Percentiles rank a stretch among this genome's conserved stretches.
phyloP scores from a whole-genome alignment of 1,284 basidiomycete genomes.

The Leccinum angustisporum region DNA sequence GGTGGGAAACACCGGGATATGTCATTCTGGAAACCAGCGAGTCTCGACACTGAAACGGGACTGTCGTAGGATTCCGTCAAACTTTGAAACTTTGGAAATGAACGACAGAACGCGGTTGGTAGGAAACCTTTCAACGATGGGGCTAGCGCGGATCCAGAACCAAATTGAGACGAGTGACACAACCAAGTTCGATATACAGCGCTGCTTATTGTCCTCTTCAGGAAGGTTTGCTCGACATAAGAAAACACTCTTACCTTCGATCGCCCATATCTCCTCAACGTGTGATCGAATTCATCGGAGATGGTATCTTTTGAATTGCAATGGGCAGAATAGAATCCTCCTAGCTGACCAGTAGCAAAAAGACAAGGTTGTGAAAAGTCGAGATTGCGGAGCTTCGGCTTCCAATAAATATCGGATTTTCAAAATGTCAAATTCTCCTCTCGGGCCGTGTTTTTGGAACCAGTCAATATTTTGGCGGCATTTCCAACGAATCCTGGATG shows the following conservation, averaged over 20 bases:
- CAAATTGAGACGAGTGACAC: neutral
- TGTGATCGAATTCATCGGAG: neutral
- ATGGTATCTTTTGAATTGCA: neutral
- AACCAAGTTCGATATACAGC: neutral
- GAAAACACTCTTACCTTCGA: neutral
- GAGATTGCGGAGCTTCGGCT: neutral
- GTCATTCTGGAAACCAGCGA: slow-evolving; percentile 8
- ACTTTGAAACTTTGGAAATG: slow-evolving; percentile 15
- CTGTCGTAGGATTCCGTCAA: neutral
- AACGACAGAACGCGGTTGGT: slow-evolving; percentile 4
- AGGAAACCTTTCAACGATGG: neutral
- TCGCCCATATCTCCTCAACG: neutral
- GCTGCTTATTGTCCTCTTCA: neutral
- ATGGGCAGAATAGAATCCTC: neutral
- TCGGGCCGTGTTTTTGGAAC: neutral
- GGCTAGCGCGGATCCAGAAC: neutral
- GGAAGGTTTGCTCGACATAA: neutral
- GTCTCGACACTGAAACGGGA: neutral
- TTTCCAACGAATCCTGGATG: neutral
- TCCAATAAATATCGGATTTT: neutral
- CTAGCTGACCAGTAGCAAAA: neutral
- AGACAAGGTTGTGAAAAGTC: neutral
- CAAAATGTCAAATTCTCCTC: neutral
- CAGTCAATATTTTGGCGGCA: neutral
- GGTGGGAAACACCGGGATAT: slow-evolving; percentile 16